Base-by-base conservation (phyloP, 1,139 yeast genomes). In the Tardiomyces blankii region DNA sequence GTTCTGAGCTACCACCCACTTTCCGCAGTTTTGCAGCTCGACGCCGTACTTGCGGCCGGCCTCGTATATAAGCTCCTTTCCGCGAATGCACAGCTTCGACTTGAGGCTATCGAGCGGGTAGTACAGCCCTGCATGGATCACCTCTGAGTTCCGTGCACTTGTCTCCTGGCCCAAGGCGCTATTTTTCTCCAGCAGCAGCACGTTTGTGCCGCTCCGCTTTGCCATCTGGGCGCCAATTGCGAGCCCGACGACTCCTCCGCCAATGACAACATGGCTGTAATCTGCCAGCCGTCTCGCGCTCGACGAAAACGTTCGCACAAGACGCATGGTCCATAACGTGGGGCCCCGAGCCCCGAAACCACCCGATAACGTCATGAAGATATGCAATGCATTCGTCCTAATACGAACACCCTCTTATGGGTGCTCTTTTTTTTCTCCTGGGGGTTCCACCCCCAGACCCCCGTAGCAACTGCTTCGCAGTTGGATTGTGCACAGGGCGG, bases 201-300 rank as follows among this genome's bases (percentile, higher is more conserved):
- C 88, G 50, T 75, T 74, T 0, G 70, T 66, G 1, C 63, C 60
- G 28, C 47, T 46, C 11, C 63, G 60, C 49, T 76, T 77, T 6
- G 78, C 66, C 41, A 88, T 65, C 53, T 82, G 81, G 0, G 89
- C 77, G 0, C 86, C 95, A 48, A 86, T 73, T 1, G 95, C 85
- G 7, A 86, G 69, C 0, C 96, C 96, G 1, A 88, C 89, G 0
- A 78, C 84, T 0, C 96, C 96, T 0, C 88, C 96, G 3, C 96
- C 96, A 18, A 88, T 69, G 0, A 88, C 77, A 1, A 82, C 80
- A 60, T 87, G 96, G 0, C 93, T 77, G 57, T 79, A 86, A 59
- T 85, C 94, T 5, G 47, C 44, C 38, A 41, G 38, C 9, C 40
- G 39, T 9, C 19, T 18, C 12, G 19, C 21, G 19, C 39, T 35